Evolutionary conservation across 2,329 filamentous ascomycete species (phyloP).

Genomic region (Tolypocladium endophyticum): DNA sequence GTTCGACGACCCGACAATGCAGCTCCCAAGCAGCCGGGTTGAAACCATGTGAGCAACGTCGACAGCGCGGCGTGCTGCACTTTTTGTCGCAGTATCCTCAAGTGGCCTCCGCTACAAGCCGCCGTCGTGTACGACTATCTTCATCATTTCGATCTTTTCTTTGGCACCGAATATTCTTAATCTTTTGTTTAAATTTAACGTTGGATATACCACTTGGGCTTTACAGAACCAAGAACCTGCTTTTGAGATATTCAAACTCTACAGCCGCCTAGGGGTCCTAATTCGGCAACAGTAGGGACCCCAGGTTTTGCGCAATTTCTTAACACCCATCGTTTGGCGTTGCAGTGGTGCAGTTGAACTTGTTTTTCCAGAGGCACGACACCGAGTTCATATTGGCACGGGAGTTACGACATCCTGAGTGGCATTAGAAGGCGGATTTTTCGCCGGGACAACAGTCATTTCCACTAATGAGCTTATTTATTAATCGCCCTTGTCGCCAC

Average conservation of each 20-base stretch:
- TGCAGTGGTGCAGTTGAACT: not conserved
- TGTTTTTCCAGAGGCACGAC: not conserved
- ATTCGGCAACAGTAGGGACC: not conserved
- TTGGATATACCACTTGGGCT: conserved; percentile 20
- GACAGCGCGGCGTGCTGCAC: no score
- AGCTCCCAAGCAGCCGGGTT: conserved; percentile 48
- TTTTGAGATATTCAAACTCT: not conserved
- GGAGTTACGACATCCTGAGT: not conserved
- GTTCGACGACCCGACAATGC: conserved; percentile 46
- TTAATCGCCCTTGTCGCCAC: not conserved
- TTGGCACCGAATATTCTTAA: not conserved
- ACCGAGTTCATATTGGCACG: not conserved
- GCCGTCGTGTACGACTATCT: not conserved
- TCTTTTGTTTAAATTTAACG: conserved; percentile 1
- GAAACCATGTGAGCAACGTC: conserved; percentile 36
- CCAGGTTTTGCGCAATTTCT: not conserved
- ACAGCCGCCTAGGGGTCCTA: not conserved
- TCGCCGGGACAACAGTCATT: not conserved
- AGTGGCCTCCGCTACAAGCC: not conserved
- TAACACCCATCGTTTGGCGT: not conserved
- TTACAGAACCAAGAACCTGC: conserved; percentile 14
- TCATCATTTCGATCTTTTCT: not conserved
- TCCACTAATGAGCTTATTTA: not conserved
- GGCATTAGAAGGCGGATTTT: not conserved
- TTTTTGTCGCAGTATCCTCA: not conserved